Conservation (phyloP, 345 rosid species). For the Populus ilicifolia region DNA sequence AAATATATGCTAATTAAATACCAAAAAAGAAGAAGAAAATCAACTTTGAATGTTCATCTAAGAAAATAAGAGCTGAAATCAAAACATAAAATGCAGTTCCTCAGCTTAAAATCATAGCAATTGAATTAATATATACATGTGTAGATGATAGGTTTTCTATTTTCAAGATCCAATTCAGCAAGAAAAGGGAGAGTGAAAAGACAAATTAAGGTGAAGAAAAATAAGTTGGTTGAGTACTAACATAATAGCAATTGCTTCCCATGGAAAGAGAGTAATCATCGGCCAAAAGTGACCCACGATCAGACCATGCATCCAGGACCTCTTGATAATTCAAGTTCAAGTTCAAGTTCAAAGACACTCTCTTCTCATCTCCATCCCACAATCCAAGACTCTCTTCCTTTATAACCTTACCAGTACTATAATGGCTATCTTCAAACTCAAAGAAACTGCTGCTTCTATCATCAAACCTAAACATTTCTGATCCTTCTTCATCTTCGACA, state of each 20-base stretch:
- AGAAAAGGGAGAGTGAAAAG: neutral
- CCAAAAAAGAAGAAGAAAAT: neutral
- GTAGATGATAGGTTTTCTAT: neutral
- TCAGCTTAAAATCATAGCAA: no score
- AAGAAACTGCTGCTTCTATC: neutral
- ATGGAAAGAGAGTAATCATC: conserved; percentile 31
- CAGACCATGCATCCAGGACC: conserved; percentile 68
- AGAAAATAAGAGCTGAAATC: neutral
- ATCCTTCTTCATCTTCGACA: conserved; percentile 28
- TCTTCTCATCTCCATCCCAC: conserved; percentile 40
- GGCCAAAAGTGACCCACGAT: conserved; percentile 43
- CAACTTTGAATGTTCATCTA: neutral
- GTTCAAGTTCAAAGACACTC: conserved; percentile 47
- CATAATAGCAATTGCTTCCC: conserved; percentile 36
- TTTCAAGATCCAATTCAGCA: neutral
- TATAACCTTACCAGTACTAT: neutral
- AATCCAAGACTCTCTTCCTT: conserved; percentile 36
- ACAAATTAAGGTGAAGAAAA: neutral
- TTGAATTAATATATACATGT: no score
- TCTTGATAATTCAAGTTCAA: conserved; percentile 73
- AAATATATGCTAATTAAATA: neutral
- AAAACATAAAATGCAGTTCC: no score
- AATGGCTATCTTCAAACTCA: conserved; percentile 11
- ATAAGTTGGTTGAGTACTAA: conserved; percentile 27
- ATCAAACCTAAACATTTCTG: conserved; percentile 3